phyloP scores from a whole-genome alignment of 352 stramenopile species.

The Pythium myriotylum region DNA sequence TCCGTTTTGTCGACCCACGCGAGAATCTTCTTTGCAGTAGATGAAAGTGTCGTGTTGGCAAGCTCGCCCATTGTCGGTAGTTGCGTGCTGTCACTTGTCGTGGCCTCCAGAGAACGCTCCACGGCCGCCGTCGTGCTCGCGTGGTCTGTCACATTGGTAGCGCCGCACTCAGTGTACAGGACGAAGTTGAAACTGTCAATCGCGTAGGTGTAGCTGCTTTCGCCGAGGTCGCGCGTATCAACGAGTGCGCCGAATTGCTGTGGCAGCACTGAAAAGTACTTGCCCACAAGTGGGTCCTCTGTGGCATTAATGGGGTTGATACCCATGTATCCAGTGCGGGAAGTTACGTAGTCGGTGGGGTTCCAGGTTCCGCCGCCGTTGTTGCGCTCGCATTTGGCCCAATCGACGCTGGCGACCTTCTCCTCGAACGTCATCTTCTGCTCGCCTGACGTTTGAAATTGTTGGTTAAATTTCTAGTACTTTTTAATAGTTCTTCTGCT shows the following conservation, averaged over 20 bases:
- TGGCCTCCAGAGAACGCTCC: not conserved
- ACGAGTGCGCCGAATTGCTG: constrained; percentile 23
- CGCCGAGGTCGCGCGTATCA: constrained; percentile 26
- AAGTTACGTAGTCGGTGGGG: constrained; percentile 42
- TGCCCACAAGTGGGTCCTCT: constrained; percentile 5
- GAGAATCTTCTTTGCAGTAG: not conserved
- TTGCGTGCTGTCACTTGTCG: not conserved
- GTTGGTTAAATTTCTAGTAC: no score
- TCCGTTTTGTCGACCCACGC: constrained; percentile 19
- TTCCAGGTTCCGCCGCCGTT: constrained; percentile 42
- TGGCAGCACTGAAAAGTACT: constrained; percentile 13
- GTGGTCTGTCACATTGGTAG: not conserved
- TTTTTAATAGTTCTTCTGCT: no score
- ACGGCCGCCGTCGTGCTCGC: not conserved
- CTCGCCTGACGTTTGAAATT: no score
- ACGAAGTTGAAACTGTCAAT: constrained; percentile 15
- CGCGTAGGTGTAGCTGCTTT: constrained; percentile 37
- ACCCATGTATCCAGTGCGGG: constrained; percentile 46
- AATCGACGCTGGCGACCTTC: constrained; percentile 50
- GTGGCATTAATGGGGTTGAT: constrained; percentile 30
- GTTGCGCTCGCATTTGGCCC: constrained; percentile 45
- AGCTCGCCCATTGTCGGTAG: constrained; percentile 11
- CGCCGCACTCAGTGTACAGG: constrained; percentile 26
- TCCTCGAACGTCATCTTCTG: constrained; percentile 46
- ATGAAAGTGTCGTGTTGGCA: constrained; percentile 8